Base-by-base conservation (phyloP, 2,329 filamentous ascomycete species). In the Huntiella decipiens region DNA sequence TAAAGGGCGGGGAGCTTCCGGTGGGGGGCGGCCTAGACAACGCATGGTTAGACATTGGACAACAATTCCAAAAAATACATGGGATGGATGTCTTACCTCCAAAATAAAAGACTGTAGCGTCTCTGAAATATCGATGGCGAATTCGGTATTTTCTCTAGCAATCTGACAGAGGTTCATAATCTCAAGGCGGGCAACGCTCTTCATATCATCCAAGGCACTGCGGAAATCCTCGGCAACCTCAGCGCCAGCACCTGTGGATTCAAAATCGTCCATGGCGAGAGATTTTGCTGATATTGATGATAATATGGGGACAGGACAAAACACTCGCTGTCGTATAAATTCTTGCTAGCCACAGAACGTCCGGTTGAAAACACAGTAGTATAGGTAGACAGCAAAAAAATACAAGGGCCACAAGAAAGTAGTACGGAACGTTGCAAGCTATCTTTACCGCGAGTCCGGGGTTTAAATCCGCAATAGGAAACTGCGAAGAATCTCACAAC, bases 141-240 rank as follows among this genome's bases (percentile, higher is more conserved):
- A 82, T 63, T 93, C 86, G 53, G 87, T 95, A 57, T 93, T 94
- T 63, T 98, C 91, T 62, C 92, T 85, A 50, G 91, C 91, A 63
- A 98, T 96, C 61, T 94, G 78, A 51, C 91, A 98, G 64, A 98
- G 66, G 64, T 92, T 96, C 70, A 82, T 88, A 62, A 98, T 98
- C 64, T 96, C 88, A 63, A 85, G 85, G 58, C 86, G 80, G 64
- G 85, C 84, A 65, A 95, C 95, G 59, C 79, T 74, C 53, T 82
- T 83, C 57, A 98, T 71, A 62, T 95, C 88, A 65, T 93, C 83
- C 59, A 98, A 69, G 46, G 87, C 91, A 58, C 85, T 82, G 60
- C 82, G 83, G 66, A 94, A 98, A 65, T 96, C 91, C 63, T 88
- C 82, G 52, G 87, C 87, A 55, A 98, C 84, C 64, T 93, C 86